These are phyloP conservation scores for Gentiana dahurica DNA, from an alignment of 257 asterid species.

Conservation along the genomic window DNA sequence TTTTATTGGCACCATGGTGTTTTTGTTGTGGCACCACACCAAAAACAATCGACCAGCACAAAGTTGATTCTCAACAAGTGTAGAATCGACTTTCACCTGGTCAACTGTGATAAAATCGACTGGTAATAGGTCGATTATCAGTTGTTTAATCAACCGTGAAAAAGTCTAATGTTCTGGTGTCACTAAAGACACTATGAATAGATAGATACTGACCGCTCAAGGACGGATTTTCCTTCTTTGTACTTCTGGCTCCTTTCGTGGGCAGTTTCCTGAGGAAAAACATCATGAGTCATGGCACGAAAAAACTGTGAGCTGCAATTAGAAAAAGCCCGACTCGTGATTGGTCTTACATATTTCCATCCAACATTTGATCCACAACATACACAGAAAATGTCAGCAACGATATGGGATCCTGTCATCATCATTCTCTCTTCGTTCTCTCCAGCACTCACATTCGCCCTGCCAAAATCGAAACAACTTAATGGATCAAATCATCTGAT, in stretches of 20 bases:
- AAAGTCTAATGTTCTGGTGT: no score
- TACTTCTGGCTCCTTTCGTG: conserved; percentile 77
- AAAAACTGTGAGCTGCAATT: not conserved
- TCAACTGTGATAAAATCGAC: not conserved
- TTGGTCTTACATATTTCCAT: conserved; percentile 59
- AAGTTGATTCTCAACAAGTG: no score
- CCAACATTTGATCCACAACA: conserved; percentile 58
- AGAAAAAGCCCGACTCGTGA: not conserved
- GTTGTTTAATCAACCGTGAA: not conserved
- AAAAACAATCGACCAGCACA: no score
- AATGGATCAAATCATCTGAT: not conserved
- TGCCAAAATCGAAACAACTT: conserved; percentile 13
- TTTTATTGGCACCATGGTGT: no score
- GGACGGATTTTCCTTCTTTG: conserved; percentile 96
- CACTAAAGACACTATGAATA: not conserved
- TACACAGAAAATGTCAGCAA: conserved; percentile 67
- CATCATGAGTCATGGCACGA: not conserved
- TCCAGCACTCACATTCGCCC: conserved; percentile 50
- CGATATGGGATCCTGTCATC: conserved; percentile 64
- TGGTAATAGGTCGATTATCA: not conserved
- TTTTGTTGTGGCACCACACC: no score
- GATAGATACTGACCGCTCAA: conserved; percentile 58
- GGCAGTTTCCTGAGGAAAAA: conserved; percentile 38
- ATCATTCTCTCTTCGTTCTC: conserved; percentile 60
- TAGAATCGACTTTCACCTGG: not conserved